Evolutionary conservation across 2,329 filamentous ascomycete species (phyloP).

Genomic region (Penicillium sp.): DNA sequence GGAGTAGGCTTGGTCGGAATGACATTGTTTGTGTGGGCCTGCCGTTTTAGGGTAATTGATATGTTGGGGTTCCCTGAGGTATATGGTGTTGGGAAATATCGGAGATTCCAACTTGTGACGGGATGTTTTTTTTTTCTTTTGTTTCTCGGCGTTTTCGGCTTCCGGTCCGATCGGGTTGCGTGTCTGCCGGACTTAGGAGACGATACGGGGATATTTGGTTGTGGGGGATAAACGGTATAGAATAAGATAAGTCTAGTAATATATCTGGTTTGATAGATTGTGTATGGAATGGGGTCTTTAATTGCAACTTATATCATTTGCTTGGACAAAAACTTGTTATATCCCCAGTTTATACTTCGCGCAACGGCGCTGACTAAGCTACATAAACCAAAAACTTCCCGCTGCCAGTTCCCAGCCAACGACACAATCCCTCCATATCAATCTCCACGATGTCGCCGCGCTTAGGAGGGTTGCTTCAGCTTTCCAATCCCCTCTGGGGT

Average conservation of each 20-base stretch:
- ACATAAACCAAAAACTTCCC: constrained; percentile 22
- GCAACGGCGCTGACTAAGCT: constrained; percentile 16
- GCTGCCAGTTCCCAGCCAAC: background rate
- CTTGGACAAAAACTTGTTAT: background rate
- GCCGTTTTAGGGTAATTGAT: background rate
- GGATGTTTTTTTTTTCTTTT: background rate
- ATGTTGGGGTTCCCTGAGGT: background rate
- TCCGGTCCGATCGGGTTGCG: constrained; percentile 11
- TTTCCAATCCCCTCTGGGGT: constrained; percentile 27
- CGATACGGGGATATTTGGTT: background rate
- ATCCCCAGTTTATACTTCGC: background rate
- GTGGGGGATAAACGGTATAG: background rate
- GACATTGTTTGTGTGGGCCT: constrained; percentile 8
- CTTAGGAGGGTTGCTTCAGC: constrained; percentile 31
- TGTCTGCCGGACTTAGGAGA: constrained; percentile 2
- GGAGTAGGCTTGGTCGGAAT: constrained; percentile 12
- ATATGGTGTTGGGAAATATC: background rate
- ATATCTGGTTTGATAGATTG: background rate
- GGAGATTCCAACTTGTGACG: background rate
- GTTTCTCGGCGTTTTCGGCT: constrained; percentile 11
- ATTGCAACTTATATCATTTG: background rate
- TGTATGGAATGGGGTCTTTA: background rate
- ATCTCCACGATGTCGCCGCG: constrained; percentile 36
- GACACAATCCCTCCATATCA: constrained; percentile 2
- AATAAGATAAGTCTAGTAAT: no score